Evolutionary conservation across 805 yeast genomes (phyloP), one percentile per base, ranked within the genome.

Genomic region (Wickerhamiella musiphila): DNA sequence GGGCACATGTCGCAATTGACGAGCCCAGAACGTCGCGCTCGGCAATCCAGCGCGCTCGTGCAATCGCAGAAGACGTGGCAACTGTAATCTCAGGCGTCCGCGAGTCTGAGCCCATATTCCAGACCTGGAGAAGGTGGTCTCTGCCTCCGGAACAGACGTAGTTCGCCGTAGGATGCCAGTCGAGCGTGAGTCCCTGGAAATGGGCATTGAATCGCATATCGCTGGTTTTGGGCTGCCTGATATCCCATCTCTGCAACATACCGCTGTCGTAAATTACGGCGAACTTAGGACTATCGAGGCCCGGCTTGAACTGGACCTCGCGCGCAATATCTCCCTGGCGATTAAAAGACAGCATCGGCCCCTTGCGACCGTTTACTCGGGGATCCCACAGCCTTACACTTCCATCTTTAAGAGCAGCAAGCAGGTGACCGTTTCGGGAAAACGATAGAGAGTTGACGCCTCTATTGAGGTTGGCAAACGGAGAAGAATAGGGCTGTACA

Each of bases 201-300:
- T 86, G 96, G 3, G 94, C 92, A 45, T 76, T 78, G 49, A 90
- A 65, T 37, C 74, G 71, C 32, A 73, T 60, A 44, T 86, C 95
- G 31, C 60, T 60, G 31, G 57, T 59, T 9, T 53, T 44, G 4
- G 86, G 73, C 23, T 66, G 65, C 35, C 96, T 63, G n/a, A 79
- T 45, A 54, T 90, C 98, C 71, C 79, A 84, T 42, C 76, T 71
- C 43, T 78, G 71, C n/a, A 86, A 63, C 3, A 78, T 68, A 11
- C 98, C 98, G 2, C 81, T 70, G 51, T 90, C 96, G 52, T 78
- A 86, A 6, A 79, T 82, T 1, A 84, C 72, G 2, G 83, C 76
- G 32, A 86, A 61, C 25, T 66, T 63, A 38, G 66, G 60, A 4
- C 66, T 54, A 18, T 69, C 63, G 23, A 18, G 24, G 42, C 64